Percentiles rank a stretch among this genome's conserved stretches.
phyloP scores from a whole-genome alignment of 139 green algal genomes.

The Protoeuglena noctilucae region DNA sequence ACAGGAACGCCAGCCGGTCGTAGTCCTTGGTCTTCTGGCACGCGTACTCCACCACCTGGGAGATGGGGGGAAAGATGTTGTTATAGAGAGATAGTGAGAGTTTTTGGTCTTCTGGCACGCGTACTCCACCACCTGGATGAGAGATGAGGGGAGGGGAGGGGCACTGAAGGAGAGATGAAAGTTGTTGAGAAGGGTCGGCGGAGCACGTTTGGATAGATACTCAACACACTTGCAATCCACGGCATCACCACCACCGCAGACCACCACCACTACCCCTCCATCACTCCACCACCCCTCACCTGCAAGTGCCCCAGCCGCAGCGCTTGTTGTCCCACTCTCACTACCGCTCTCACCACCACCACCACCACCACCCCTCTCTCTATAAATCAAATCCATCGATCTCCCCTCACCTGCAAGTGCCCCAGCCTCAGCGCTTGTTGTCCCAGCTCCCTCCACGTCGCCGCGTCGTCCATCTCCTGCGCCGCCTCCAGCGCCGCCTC shows the following conservation, averaged over 20 bases:
- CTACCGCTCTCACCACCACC: too few species aligned
- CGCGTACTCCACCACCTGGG: slow-evolving; percentile 89
- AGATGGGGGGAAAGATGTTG: background rate
- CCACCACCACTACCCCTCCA: background rate
- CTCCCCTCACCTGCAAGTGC: slow-evolving; percentile 47
- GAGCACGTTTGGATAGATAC: background rate
- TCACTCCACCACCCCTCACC: background rate
- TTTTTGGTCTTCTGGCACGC: slow-evolving; percentile 97
- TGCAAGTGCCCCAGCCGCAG: slow-evolving; percentile 88
- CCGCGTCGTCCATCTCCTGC: slow-evolving; percentile 86
- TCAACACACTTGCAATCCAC: too few species aligned
- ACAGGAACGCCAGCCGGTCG: slow-evolving; percentile 96
- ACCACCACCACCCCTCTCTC: background rate
- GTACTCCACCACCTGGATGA: slow-evolving; percentile 87
- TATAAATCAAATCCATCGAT: background rate
- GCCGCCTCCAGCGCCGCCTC: slow-evolving; percentile 88
- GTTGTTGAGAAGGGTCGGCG: slow-evolving; percentile 47
- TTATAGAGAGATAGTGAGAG: slow-evolving; percentile 69
- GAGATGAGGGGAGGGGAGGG: background rate
- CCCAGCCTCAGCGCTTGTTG: slow-evolving; percentile 73
- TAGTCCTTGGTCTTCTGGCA: slow-evolving; percentile 99
- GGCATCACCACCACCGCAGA: background rate
- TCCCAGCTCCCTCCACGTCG: slow-evolving; percentile 86
- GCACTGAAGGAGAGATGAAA: slow-evolving; percentile 66
- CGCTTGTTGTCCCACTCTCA: background rate